Percentiles rank a stretch among this genome's conserved stretches.
These are phyloP conservation scores for Phytopythium ostracodes DNA, from an alignment of 352 stramenopile genomes.

Conservation along the genomic window DNA sequence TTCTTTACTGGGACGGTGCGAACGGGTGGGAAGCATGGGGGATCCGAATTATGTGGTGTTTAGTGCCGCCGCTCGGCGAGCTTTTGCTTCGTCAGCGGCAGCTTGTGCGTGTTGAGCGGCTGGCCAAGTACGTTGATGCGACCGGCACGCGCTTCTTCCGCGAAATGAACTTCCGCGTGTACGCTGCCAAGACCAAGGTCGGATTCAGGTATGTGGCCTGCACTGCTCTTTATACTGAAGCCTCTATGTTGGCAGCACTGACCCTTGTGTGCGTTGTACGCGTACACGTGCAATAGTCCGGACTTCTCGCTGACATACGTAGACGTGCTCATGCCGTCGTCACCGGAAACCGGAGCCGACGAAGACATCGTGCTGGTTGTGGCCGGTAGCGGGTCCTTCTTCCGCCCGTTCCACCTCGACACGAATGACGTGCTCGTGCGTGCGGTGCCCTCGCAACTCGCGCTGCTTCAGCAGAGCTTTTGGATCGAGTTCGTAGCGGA, in stretches of 20 bases:
- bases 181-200: conserved; percentile 73
- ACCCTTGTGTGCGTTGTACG: background rate
- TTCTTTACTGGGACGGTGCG: conserved; percentile 50
- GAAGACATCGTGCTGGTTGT: conserved; percentile 44
- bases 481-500: conserved; percentile 84
- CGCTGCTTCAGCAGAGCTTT: conserved; percentile 71
- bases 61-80: conserved; percentile 44
- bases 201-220: conserved; percentile 49
- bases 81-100: conserved; percentile 69
- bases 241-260: background rate
- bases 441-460: conserved; percentile 57
- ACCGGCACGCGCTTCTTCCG: conserved; percentile 76
- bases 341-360: background rate
- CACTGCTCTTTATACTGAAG: background rate
- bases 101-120: conserved; percentile 52
- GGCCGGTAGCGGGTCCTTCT: conserved; percentile 75
- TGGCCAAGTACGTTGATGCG: conserved; percentile 62
- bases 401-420: conserved; percentile 74
- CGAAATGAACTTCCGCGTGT: conserved; percentile 74
- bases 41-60: conserved; percentile 35
- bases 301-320: conserved; percentile 85
- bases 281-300: conserved; percentile 16
- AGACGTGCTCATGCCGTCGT: conserved; percentile 66
- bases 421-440: conserved; percentile 82
- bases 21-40: conserved; percentile 62